These are phyloP conservation scores for Vaccinium corymbosum DNA, from an alignment of 148 eudicot genomes.

Conservation along the genomic window DNA sequence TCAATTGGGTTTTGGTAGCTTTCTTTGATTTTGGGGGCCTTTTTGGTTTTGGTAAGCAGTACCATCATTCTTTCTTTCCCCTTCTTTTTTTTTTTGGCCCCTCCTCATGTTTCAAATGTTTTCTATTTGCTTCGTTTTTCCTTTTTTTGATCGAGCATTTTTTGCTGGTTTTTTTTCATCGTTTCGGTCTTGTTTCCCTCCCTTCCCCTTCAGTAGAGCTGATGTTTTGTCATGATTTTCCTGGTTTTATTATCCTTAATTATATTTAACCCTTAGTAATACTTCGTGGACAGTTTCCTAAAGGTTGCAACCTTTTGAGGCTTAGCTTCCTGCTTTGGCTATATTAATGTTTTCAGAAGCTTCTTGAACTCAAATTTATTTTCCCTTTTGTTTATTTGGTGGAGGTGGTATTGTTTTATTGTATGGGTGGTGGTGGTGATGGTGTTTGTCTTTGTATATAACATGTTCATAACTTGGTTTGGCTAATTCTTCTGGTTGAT, in stretches of 20 bases:
- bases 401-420: not conserved
- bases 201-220: not conserved
- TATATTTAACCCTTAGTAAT: not conserved
- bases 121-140: not conserved
- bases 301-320: not conserved
- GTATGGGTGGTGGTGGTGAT: not conserved
- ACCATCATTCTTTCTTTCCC: not conserved
- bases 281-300: not conserved
- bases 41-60: not conserved
- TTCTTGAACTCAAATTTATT: not conserved
- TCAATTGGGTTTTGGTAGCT: conserved; percentile 12
- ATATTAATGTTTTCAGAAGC: not conserved
- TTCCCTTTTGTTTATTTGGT: not conserved
- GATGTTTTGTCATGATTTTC: not conserved
- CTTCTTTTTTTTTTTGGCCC: not conserved
- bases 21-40: conserved; percentile 11
- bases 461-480: not conserved
- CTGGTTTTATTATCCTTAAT: not conserved
- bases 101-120: not conserved
- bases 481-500: not conserved
- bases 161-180: not conserved
- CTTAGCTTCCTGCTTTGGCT: not conserved
- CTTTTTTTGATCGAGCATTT: not conserved
- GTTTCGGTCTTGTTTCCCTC: conserved; percentile 1
- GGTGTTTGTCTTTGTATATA: not conserved